These are phyloP conservation scores for Globisporangium heterothallicum DNA, from an alignment of 352 stramenopile genomes.

Conservation along the genomic window DNA sequence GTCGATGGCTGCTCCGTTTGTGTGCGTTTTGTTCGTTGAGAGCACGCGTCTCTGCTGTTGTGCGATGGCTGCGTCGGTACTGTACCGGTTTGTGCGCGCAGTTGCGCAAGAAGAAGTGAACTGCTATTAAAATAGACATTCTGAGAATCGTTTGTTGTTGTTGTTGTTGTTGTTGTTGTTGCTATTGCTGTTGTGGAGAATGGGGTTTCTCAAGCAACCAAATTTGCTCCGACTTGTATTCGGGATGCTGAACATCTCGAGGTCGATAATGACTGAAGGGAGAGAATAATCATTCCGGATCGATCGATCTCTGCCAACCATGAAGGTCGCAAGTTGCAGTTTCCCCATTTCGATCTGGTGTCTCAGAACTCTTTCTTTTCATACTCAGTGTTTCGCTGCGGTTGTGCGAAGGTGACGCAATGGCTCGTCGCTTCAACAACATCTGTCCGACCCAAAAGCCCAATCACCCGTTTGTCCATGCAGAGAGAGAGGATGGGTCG, in stretches of 20 bases:
- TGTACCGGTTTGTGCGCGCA: not conserved
- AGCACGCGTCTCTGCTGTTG: not conserved
- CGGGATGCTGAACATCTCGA: no score
- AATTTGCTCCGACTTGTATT: no score
- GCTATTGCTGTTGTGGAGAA: not conserved
- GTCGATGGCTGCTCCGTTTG: not conserved
- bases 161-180: not conserved
- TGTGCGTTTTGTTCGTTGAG: not conserved
- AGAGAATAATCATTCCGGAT: not conserved
- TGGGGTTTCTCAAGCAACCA: not conserved
- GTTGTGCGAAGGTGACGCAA: not conserved
- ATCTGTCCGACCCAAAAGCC: no score
- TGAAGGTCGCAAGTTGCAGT: not conserved
- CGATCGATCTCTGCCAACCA: not conserved
- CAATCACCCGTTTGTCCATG: not conserved
- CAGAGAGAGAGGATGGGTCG: no score
- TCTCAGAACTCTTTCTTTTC: not conserved
- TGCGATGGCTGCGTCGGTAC: not conserved
- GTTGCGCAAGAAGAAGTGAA: no score
- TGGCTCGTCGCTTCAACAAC: not conserved
- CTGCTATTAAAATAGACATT: not conserved
- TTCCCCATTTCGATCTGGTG: not conserved
- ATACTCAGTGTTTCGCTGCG: not conserved
- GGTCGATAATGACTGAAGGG: no score
- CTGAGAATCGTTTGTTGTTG: not conserved